Evolutionary conservation across 2,329 filamentous ascomycete species (phyloP), one percentile per base, ranked within the genome.

Genomic region (Aspergillus sp.): DNA sequence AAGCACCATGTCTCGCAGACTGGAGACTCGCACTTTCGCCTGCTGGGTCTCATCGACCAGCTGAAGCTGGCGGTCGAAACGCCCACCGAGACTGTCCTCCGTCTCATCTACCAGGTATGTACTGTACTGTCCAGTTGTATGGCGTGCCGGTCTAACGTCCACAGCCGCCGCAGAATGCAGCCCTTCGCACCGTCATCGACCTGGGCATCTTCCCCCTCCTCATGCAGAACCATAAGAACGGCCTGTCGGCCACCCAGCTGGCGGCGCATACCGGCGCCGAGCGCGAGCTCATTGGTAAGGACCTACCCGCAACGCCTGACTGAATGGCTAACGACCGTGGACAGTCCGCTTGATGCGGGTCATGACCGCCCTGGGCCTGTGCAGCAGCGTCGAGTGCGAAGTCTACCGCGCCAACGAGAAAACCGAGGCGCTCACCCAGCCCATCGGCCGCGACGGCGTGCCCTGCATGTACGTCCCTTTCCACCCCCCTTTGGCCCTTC

Each of bases 121-220:
- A 11, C 19, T 9, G 20, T 29, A 44, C 32, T 19, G 13, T 31
- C 16, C 6, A 7, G 6, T 14, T n/a, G 31, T 10, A 19, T 3
- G 19, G 31, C 40, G 5, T 41, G 9, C 3, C 13, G 20, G 29
- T 40, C 7, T 38, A 41, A 17, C 21, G 16, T 17, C 46, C 54
- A n/a, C 36, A 71, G 68, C 66, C 68, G 23, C 62, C 67, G 2
- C 68, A 70, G 49, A 68, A 66, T 60, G 65, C 67, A 5, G 64
- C 68, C 0, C 56, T 71, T 23, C 63, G 65, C 10, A 57, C 63
- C 17, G 63, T 66, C 11, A 57, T 71, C 16, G 68, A 70, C 43
- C 45, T 69, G 29, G 58, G 61, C 5, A 55, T 70, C n/a, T 67
- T 71, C 29, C 48, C 60, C 4, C 36, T 65, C 20, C 57, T 71